Conservation (phyloP, 495 filamentous ascomycete species). For the Darksidea phi region DNA sequence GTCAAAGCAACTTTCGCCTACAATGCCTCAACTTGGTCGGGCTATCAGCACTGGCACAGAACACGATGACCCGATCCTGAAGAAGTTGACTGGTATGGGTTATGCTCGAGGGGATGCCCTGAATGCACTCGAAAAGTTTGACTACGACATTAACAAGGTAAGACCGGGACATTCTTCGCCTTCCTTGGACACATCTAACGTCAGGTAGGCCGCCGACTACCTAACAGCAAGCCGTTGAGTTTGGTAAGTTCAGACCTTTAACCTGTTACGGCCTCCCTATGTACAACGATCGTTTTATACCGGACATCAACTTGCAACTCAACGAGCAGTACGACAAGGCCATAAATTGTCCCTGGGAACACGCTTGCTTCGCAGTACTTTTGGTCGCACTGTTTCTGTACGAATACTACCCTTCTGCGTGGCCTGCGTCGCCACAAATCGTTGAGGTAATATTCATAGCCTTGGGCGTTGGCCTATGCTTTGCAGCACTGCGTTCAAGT, state of each 20-base stretch:
- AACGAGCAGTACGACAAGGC: too few relatives aligned
- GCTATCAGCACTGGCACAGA: constrained; percentile 71
- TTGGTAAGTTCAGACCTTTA: too few relatives aligned
- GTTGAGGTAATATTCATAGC: constrained; percentile 6
- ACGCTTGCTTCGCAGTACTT: neutral
- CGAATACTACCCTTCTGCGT: neutral
- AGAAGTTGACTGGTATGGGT: constrained; percentile 88
- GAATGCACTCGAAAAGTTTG: constrained; percentile 84
- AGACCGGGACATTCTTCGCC: neutral
- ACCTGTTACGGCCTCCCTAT: too few relatives aligned
- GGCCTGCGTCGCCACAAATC: neutral
- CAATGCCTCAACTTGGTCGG: constrained; percentile 56
- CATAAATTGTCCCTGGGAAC: neutral
- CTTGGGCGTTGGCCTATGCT: constrained; percentile 9
- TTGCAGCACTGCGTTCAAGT: constrained; percentile 11
- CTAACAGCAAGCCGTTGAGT: constrained; percentile 34
- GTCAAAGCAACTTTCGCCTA: constrained; percentile 24
- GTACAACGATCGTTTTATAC: neutral
- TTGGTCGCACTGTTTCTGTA: neutral
- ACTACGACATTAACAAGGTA: constrained; percentile 94
- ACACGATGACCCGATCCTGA: constrained; percentile 87
- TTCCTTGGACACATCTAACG: neutral
- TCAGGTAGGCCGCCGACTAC: constrained; percentile 40
- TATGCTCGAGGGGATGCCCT: constrained; percentile 79
- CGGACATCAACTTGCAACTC: too few relatives aligned